phyloP scores from a whole-genome alignment of 345 rosid species.

The Mercurialis annua region DNA sequence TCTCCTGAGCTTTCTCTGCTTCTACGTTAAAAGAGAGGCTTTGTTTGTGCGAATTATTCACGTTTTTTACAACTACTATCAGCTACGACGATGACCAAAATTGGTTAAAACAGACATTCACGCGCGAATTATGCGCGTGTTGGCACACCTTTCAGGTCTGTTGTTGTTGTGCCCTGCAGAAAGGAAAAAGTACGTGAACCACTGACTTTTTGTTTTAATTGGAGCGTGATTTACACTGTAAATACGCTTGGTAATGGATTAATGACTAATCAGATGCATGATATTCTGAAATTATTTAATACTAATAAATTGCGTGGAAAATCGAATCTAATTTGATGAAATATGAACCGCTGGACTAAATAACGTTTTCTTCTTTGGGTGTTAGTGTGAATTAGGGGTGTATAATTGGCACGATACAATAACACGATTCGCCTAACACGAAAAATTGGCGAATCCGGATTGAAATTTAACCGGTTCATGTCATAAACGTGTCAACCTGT shows the following conservation, averaged over 20 bases:
- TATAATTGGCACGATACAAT: too few species aligned
- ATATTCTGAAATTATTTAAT: not conserved
- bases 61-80: constrained; percentile 16
- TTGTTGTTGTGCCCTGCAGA: constrained; percentile 2
- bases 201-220: constrained; percentile 12
- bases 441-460: too few species aligned
- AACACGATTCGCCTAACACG: too few species aligned
- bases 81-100: too few species aligned
- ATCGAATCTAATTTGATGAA: not conserved
- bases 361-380: too few species aligned
- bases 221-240: constrained; percentile 20
- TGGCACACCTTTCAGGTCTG: too few species aligned
- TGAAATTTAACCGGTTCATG: too few species aligned
- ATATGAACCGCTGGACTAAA: not conserved
- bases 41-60: constrained; percentile 23
- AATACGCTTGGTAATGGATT: too few species aligned
- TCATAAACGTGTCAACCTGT: too few species aligned
- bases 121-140: constrained; percentile 28
- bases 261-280: not conserved
- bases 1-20: constrained; percentile 14
- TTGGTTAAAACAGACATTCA: too few species aligned
- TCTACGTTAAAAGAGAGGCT: not conserved
- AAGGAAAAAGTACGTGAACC: constrained; percentile 23
- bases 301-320: not conserved
- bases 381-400: not conserved